phyloP scores from a whole-genome alignment of 306 rosid genomes.

The Casuarina glauca region DNA sequence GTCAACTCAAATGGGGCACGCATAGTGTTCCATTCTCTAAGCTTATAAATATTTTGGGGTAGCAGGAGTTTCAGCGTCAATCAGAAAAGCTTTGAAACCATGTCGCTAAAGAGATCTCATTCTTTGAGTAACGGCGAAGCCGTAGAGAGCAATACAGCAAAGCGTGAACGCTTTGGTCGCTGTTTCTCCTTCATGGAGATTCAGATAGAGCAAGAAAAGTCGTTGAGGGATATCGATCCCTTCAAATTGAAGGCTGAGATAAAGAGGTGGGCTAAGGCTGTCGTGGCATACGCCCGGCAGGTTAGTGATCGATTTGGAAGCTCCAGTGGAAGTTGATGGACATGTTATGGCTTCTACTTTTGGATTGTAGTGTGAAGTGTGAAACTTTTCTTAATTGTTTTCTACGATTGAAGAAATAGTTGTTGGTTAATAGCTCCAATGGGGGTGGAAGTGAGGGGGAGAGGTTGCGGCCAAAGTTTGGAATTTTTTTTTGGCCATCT shows the following conservation, averaged over 20 bases:
- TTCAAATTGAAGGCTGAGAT: constrained; percentile 71
- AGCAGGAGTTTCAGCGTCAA: too few relatives aligned
- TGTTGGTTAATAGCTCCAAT: too few relatives aligned
- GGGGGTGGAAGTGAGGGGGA: too few relatives aligned
- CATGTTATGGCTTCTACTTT: too few relatives aligned
- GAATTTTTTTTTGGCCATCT: too few relatives aligned
- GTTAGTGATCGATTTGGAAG: constrained; percentile 64
- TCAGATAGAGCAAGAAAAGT: constrained; percentile 62
- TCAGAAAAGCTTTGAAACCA: constrained; percentile 9
- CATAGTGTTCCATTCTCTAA: too few relatives aligned
- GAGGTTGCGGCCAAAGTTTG: too few relatives aligned
- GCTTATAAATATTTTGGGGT: too few relatives aligned
- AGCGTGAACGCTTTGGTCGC: constrained; percentile 40
- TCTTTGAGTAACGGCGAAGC: constrained; percentile 49
- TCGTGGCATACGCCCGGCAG: constrained; percentile 82
- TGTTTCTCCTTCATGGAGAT: constrained; percentile 53
- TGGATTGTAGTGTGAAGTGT: too few relatives aligned
- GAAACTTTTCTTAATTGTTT: too few relatives aligned
- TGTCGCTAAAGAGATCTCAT: constrained; percentile 76
- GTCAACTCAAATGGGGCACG: too few relatives aligned
- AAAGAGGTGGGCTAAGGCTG: constrained; percentile 91
- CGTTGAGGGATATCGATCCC: constrained; percentile 73
- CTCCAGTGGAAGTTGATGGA: constrained; percentile 19
- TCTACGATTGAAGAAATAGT: too few relatives aligned
- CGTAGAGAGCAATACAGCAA: constrained; percentile 9